Conservation (phyloP, 495 filamentous ascomycete species). For the Podospora pseudoanserina region DNA sequence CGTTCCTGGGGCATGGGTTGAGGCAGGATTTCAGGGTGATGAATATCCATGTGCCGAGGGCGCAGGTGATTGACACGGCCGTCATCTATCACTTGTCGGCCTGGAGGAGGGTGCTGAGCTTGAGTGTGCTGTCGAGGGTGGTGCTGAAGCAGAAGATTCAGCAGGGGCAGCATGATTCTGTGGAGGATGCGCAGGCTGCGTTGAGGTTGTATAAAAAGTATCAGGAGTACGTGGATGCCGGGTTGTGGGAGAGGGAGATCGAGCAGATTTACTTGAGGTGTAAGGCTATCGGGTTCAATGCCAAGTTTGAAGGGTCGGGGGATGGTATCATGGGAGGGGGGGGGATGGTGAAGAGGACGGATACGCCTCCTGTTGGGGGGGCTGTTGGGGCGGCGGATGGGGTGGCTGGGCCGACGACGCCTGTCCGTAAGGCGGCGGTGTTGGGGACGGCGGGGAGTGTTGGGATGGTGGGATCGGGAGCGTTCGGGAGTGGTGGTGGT, state of each 20-base stretch:
- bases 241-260: slow-evolving; percentile 71
- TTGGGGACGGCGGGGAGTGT: slow-evolving; percentile 4
- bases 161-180: slow-evolving; percentile 80
- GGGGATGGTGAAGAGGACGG: slow-evolving; percentile 22
- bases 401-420: slow-evolving; percentile 10
- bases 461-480: not conserved
- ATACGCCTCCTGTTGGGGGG: slow-evolving; percentile 23
- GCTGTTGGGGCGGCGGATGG: slow-evolving; percentile 10
- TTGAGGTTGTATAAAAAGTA: slow-evolving; percentile 88
- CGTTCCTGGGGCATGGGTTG: slow-evolving; percentile 90
- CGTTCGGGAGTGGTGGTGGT: not conserved
- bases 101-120: slow-evolving; percentile 69
- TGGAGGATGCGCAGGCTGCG: slow-evolving; percentile 89
- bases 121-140: slow-evolving; percentile 84
- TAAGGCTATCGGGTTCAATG: slow-evolving; percentile 66
- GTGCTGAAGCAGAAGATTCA: slow-evolving; percentile 91
- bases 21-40: slow-evolving; percentile 94
- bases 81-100: slow-evolving; percentile 74
- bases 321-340: not conserved
- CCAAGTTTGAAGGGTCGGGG: slow-evolving; percentile 33
- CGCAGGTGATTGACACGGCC: slow-evolving; percentile 89
- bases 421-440: slow-evolving; percentile 1
- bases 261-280: slow-evolving; percentile 78
- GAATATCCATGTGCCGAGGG: slow-evolving; percentile 91
- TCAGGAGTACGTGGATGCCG: slow-evolving; percentile 79